Percentiles rank a stretch among this genome's conserved stretches.
Evolutionary conservation across 164 flowering plant genomes (phyloP).

Genomic region (Amborella trichopoda): DNA sequence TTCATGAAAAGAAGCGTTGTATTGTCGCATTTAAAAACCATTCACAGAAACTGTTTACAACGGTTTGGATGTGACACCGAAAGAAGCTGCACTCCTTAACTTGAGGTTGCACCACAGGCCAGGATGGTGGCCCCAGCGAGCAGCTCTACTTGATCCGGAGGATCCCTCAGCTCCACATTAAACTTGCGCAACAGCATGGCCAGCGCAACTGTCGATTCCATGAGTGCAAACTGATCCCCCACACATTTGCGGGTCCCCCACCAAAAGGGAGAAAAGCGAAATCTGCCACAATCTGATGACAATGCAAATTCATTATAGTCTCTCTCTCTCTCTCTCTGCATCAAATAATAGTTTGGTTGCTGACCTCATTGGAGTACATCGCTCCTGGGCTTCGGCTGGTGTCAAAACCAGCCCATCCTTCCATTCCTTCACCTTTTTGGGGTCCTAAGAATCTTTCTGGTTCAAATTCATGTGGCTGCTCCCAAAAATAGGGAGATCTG

Average conservation of each 20-base stretch:
- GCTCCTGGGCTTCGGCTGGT: slow-evolving; percentile 92
- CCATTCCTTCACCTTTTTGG: slow-evolving; percentile 37
- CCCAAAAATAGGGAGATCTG: slow-evolving; percentile 91
- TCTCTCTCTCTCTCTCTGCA: too few species aligned
- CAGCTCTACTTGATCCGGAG: slow-evolving; percentile 73
- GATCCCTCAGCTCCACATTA: slow-evolving; percentile 64
- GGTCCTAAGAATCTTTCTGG: slow-evolving; percentile 74
- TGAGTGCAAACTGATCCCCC: slow-evolving; percentile 96
- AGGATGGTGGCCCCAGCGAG: slow-evolving; percentile 95
- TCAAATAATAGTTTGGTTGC: too few species aligned
- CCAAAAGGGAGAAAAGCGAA: slow-evolving; percentile 93
- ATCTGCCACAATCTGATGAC: slow-evolving; percentile 85
- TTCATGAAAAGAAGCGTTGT: too few species aligned
- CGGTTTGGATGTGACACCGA: too few species aligned
- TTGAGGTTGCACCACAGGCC: slow-evolving; percentile 85
- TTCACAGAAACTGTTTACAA: too few species aligned
- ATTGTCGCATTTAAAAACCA: too few species aligned
- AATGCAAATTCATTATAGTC: too few species aligned
- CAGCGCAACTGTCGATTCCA: slow-evolving; percentile 88
- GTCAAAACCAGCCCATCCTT: slow-evolving; percentile 93
- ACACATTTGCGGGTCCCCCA: slow-evolving; percentile 97
- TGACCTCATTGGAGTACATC: slow-evolving; percentile 89
- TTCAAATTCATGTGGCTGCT: slow-evolving; percentile 67
- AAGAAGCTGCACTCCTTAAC: too few species aligned
- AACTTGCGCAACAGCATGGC: slow-evolving; percentile 77